These are phyloP conservation scores for Camelina sativa DNA, from an alignment of 345 rosid species.

Conservation along the genomic window DNA sequence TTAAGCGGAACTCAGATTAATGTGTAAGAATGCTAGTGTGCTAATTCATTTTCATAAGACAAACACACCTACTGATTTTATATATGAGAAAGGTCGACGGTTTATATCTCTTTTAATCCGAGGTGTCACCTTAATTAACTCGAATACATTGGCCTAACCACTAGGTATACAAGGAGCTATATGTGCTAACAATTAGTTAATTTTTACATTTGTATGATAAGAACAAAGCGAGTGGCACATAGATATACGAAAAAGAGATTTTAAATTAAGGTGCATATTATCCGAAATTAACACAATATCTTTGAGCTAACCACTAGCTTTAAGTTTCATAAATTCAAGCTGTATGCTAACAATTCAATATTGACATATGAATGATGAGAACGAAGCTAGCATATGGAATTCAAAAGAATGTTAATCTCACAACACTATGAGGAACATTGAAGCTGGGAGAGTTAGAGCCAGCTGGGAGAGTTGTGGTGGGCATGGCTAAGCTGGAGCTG, in stretches of 20 bases:
- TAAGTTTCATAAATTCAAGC: constrained; percentile 1
- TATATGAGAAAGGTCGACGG: not conserved
- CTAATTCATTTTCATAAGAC: not conserved
- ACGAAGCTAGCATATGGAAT: not conserved
- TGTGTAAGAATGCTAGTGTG: constrained; percentile 5
- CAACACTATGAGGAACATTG: constrained; percentile 43
- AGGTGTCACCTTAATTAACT: too few species aligned
- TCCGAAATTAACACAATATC: too few species aligned
- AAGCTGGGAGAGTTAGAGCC: constrained; percentile 28
- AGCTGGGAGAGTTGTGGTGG: constrained; percentile 38
- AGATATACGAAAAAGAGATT: too few species aligned
- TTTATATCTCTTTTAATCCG: too few species aligned
- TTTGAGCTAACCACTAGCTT: too few species aligned
- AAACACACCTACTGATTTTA: not conserved
- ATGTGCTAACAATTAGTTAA: not conserved
- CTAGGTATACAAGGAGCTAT: not conserved
- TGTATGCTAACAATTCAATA: not conserved
- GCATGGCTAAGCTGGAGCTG: constrained; percentile 36
- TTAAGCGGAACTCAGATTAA: constrained; percentile 1
- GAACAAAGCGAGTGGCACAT: not conserved
- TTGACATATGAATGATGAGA: not conserved
- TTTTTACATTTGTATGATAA: not conserved
- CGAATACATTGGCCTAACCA: too few species aligned
- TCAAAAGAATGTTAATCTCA: constrained; percentile 19
- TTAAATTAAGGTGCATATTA: too few species aligned